Percentiles rank a stretch among this genome's conserved stretches.
Conservation (phyloP, 257 asterid genomes). For the Echium plantagineum region DNA sequence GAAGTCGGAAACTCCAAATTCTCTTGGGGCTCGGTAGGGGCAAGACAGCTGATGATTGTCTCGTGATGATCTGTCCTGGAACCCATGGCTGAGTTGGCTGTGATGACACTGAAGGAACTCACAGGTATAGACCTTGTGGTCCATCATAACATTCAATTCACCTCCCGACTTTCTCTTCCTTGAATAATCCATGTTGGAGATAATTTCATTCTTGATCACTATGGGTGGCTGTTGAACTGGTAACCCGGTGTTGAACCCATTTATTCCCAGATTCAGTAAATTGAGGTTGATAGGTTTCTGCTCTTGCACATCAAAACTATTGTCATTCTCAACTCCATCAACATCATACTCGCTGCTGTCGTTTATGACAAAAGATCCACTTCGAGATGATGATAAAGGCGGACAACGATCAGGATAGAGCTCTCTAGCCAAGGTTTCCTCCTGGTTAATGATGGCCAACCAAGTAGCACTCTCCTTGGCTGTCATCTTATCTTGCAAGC, state of each 20-base stretch:
- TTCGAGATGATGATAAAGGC: constrained; percentile 37
- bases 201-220: constrained; percentile 30
- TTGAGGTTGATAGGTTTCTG: constrained; percentile 49
- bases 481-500: constrained; percentile 87
- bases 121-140: constrained; percentile 54
- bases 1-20: too few relatives aligned
- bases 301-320: constrained; percentile 45
- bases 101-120: constrained; percentile 65
- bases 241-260: constrained; percentile 28
- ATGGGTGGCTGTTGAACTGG: constrained; percentile 27
- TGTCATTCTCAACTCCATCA: constrained; percentile 41
- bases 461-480: constrained; percentile 90
- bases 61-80: constrained; percentile 43
- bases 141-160: constrained; percentile 34
- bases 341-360: constrained; percentile 76
- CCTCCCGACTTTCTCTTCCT: constrained; percentile 46
- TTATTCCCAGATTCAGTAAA: constrained; percentile 27
- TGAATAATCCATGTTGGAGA: constrained; percentile 40
- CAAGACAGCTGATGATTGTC: constrained; percentile 70
- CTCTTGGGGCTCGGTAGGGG: constrained; percentile 25
- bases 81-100: constrained; percentile 47
- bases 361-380: constrained; percentile 31
- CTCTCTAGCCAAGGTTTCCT: constrained; percentile 64
- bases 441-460: constrained; percentile 69
- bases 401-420: constrained; percentile 65